Conservation (phyloP, 305 asterid species). For the Fraxinus sp. region DNA sequence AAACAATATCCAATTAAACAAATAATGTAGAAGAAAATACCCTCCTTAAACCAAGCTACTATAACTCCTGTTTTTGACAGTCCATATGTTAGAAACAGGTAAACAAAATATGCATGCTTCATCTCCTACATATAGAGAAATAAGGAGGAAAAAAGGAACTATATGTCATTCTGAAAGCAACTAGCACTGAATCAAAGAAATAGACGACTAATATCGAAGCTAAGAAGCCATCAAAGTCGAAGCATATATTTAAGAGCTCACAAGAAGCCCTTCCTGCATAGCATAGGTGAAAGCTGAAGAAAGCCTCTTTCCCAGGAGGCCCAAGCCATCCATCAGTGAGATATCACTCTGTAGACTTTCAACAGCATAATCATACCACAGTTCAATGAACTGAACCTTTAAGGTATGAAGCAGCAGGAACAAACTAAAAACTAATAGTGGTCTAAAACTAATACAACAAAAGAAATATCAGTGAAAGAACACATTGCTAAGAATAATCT, state of each 20-base stretch:
- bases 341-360: background rate
- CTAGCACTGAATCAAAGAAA: background rate
- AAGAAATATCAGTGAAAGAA: conserved; percentile 3
- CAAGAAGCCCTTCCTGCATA: background rate
- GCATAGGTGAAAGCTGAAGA: background rate
- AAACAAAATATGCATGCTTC: background rate
- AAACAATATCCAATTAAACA: background rate
- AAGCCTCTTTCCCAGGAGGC: background rate
- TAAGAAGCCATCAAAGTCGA: background rate
- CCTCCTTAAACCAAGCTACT: background rate
- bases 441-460: background rate
- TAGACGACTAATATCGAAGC: background rate
- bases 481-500: background rate
- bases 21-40: background rate
- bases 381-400: background rate
- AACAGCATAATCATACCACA: background rate
- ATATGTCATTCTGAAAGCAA: conserved; percentile 9
- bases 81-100: conserved; percentile 8
- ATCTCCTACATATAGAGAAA: background rate
- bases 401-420: background rate
- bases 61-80: background rate
- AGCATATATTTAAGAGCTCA: conserved; percentile 5
- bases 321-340: conserved; percentile 5
- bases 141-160: background rate
- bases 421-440: background rate